A percentile compares a stretch with the other conserved stretches of the same genome.
Conservation (phyloP, 2,329 filamentous ascomycete species). For the Thermomyces lanuginosus region DNA sequence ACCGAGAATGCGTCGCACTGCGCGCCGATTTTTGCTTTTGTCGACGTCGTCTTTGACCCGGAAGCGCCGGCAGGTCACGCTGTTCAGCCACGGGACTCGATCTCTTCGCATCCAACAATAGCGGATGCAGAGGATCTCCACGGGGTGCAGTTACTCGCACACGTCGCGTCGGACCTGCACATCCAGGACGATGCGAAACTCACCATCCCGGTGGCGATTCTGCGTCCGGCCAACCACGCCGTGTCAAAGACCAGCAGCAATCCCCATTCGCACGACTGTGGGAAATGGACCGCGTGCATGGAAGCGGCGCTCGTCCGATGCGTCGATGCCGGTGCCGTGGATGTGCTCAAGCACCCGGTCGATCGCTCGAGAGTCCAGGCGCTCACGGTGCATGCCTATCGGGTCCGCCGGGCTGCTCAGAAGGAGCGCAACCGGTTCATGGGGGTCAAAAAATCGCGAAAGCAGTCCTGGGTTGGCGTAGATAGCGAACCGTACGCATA, state of each 20-base stretch:
- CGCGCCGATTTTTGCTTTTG: slow-evolving; percentile 39
- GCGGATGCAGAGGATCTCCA: slow-evolving; percentile 33
- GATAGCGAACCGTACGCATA: slow-evolving; percentile 77
- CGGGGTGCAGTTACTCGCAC: slow-evolving; percentile 32
- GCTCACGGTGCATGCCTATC: slow-evolving; percentile 69
- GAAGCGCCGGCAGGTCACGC: slow-evolving; percentile 20
- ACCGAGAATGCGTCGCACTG: slow-evolving; percentile 29
- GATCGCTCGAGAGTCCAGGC: slow-evolving; percentile 56
- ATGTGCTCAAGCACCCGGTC: slow-evolving; percentile 69
- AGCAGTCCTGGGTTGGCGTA: slow-evolving; percentile 82
- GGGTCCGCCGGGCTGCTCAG: slow-evolving; percentile 58
- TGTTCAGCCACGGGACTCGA: slow-evolving; percentile 16
- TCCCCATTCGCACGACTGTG: no score
- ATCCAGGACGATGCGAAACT: slow-evolving; percentile 33
- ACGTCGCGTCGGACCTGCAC: slow-evolving; percentile 34
- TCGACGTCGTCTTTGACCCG: slow-evolving; percentile 33
- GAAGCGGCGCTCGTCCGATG: no score
- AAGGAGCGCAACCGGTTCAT: slow-evolving; percentile 57
- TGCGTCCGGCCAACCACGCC: slow-evolving; percentile 19
- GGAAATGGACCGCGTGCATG: no score
- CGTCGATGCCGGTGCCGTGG: slow-evolving; percentile 69
- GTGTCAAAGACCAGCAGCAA: no score
- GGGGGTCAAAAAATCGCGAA: slow-evolving; percentile 57
- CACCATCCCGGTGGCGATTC: slow-evolving; percentile 34
- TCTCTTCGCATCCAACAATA: no score